Conservation (phyloP, 2,329 filamentous ascomycete genomes). For the Plectosphaerella sp. region DNA sequence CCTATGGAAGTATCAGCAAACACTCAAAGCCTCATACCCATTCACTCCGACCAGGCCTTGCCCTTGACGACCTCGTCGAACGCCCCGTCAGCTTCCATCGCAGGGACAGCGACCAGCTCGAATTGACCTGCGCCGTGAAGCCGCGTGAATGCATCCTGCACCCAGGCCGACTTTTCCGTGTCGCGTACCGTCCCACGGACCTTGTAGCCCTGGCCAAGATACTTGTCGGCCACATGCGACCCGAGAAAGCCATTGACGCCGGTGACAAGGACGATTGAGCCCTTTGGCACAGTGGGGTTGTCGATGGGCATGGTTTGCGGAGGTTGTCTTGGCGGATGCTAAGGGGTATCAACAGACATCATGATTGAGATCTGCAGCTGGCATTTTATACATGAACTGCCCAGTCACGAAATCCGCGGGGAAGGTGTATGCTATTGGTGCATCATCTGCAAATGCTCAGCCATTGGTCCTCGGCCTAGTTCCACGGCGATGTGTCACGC, state of each 20-base stretch:
- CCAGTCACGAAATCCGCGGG: too few relatives aligned
- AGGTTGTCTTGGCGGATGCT: too few relatives aligned
- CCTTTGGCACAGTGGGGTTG: slow-evolving; percentile 15
- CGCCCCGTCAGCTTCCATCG: slow-evolving; percentile 22
- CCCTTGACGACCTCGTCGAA: slow-evolving; percentile 23
- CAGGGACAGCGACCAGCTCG: slow-evolving; percentile 24
- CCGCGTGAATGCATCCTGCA: slow-evolving; percentile 20
- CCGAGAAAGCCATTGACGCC: slow-evolving; percentile 36
- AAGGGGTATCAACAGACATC: too few relatives aligned
- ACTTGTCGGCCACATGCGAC: slow-evolving; percentile 31
- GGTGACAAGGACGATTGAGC: slow-evolving; percentile 33
- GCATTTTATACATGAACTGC: too few relatives aligned
- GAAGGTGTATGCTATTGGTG: too few relatives aligned
- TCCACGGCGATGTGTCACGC: too few relatives aligned
- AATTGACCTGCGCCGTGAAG: slow-evolving; percentile 27
- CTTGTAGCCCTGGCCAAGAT: slow-evolving; percentile 32
- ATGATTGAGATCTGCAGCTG: too few relatives aligned
- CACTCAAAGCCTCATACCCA: too few relatives aligned
- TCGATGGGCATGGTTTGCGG: background rate
- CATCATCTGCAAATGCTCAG: too few relatives aligned
- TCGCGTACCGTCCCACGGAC: slow-evolving; percentile 40
- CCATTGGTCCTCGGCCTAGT: too few relatives aligned
- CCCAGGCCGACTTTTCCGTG: slow-evolving; percentile 24
- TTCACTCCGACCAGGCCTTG: slow-evolving; percentile 8
- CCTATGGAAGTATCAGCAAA: background rate